Evolutionary conservation across 495 filamentous ascomycete species (phyloP).

Genomic region (Xeromyces bisporus): DNA sequence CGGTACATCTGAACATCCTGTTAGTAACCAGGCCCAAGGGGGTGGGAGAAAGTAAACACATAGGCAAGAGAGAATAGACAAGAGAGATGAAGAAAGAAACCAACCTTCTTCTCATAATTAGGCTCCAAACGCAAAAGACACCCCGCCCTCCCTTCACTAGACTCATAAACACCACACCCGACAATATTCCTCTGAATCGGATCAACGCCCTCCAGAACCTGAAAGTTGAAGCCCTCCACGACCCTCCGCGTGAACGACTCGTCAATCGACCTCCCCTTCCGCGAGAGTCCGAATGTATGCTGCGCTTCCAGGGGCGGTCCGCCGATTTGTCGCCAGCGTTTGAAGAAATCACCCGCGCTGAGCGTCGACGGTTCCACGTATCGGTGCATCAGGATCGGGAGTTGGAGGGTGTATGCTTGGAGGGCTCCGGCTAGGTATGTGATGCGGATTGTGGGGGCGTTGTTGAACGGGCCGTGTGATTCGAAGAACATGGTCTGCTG

Average conservation of each 20-base stretch:
- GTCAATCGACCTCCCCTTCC: conserved; percentile 33
- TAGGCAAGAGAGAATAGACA: conserved; percentile 30
- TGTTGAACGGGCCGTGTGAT: conserved; percentile 60
- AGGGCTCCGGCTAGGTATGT: conserved; percentile 87
- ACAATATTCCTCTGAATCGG: conserved; percentile 86
- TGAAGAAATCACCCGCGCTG: conserved; percentile 86
- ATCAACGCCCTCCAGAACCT: conserved; percentile 68
- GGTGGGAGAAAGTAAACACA: not conserved
- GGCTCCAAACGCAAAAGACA: conserved; percentile 89
- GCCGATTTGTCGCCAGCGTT: conserved; percentile 96
- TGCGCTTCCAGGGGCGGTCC: conserved; percentile 74
- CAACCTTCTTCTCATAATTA: conserved; percentile 76
- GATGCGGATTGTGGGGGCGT: conserved; percentile 80
- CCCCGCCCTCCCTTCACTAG: conserved; percentile 73
- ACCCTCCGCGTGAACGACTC: conserved; percentile 43
- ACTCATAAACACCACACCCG: conserved; percentile 81
- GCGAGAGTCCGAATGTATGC: conserved; percentile 51
- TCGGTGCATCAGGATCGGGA: conserved; percentile 79
- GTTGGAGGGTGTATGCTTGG: conserved; percentile 79
- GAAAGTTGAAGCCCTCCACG: conserved; percentile 76
- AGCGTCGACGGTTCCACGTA: conserved; percentile 88
- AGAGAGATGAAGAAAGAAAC: too few species aligned
- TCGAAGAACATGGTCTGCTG: conserved; percentile 94
- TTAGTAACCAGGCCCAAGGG: not conserved
- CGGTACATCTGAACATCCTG: conserved; percentile 64